Base-by-base conservation (phyloP, 2,329 filamentous ascomycete genomes). In the Fusarium haematococcum region DNA sequence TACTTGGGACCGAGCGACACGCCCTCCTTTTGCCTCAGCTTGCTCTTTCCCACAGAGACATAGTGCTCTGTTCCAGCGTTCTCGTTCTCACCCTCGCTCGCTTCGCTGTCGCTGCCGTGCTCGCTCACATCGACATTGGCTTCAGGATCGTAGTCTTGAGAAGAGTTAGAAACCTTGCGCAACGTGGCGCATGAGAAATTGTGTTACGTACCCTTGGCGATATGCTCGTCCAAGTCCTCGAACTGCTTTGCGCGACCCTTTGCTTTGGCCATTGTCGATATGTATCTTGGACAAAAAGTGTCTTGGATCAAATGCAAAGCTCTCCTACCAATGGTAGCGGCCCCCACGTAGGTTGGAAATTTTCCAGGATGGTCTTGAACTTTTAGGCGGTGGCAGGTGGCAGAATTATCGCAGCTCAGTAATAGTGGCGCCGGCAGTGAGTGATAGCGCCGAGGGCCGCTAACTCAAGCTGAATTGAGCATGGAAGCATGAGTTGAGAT, bases 21-120 rank as follows among this genome's bases (percentile, higher is more conserved):
- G 27, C 88, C 88, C 37, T 94, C 91, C 67, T 91, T 91, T 80
- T 94, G 92, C 74, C 95, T 91, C 75, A 98, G 86, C 81, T 94
- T 96, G 85, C 93, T 97, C 86, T 95, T 97, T 23, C 92, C 93
- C 35, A 98, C 94, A 62, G 88, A 84, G 50, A 93, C 89, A 80
- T 98, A 98, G 81, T 98, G 96, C 78, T 98, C 96, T 35, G 95
- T 93, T 23, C 93, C 95, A 13, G 88, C 87, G 69, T 89, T 84
- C 57, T 87, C 87, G 32, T 88, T 85, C 6, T 84, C 85, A 76
- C 86, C 85, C 6, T 84, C 85, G 77, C 86, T 87, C 18, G 83
- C 85, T 20, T 85, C 85, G 73, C 85, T 88, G 33, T 83, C 87
- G 52, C 87, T 90, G 60, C 86, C 88, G 16, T 82, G 86, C 50